Percentiles rank a stretch among this genome's conserved stretches.
phyloP scores from a whole-genome alignment of 306 rosid genomes.

The Morella rubra region DNA sequence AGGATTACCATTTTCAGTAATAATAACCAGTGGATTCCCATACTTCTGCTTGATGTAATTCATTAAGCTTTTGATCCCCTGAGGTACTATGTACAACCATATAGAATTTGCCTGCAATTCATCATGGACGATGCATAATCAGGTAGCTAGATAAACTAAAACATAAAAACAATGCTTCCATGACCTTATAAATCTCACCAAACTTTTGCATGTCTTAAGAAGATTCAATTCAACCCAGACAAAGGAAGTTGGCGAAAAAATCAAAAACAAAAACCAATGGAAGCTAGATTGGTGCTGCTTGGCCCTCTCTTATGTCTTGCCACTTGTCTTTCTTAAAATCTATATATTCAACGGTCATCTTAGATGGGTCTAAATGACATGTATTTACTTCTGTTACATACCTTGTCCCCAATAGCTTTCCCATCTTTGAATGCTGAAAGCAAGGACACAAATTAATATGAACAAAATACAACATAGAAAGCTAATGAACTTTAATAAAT shows the following conservation, averaged over 20 bases:
- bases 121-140: not conserved
- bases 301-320: not conserved
- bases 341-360: not conserved
- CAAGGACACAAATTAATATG: not conserved
- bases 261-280: not conserved
- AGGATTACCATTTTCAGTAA: slow-evolving; percentile 92
- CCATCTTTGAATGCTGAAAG: slow-evolving; percentile 74
- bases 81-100: slow-evolving; percentile 86
- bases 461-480: not conserved
- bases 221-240: no score
- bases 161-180: not conserved
- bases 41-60: slow-evolving; percentile 69
- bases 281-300: slow-evolving; percentile 2
- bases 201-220: no score
- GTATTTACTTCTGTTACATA: slow-evolving; percentile 21
- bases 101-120: slow-evolving; percentile 65
- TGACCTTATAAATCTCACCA: not conserved
- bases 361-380: no score
- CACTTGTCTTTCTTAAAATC: not conserved
- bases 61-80: slow-evolving; percentile 67
- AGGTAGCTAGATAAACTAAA: not conserved
- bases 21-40: slow-evolving; percentile 69
- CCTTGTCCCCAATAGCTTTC: slow-evolving; percentile 68
- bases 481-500: not conserved
- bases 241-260: not conserved